phyloP scores from a whole-genome alignment of 495 filamentous ascomycete species.

The Neurospora hispaniola region DNA sequence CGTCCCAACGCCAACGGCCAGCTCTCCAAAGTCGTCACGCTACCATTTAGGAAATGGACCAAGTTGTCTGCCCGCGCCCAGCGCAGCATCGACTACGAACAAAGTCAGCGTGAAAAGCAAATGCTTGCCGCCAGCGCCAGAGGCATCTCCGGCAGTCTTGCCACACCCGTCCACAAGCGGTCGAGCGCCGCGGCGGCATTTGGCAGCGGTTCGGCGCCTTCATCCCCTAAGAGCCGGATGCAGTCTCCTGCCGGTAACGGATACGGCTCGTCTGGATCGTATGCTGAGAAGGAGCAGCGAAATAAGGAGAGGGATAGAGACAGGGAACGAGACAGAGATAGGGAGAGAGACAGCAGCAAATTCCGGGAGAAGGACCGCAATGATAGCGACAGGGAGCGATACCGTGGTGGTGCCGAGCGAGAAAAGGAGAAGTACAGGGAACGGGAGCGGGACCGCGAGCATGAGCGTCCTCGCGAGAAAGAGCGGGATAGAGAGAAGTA shows the following conservation, averaged over 20 bases:
- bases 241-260: background rate
- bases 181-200: background rate
- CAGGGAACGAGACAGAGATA: background rate
- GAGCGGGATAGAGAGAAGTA: background rate
- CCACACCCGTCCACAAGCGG: background rate
- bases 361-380: background rate
- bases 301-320: background rate
- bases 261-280: background rate
- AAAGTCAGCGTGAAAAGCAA: background rate
- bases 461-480: background rate
- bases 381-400: background rate
- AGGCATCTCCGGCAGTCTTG: background rate
- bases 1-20: slow-evolving; percentile 10
- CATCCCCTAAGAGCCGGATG: background rate
- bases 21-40: slow-evolving; percentile 14
- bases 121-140: background rate
- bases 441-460: background rate
- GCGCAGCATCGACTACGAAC: background rate
- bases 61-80: slow-evolving; percentile 6
- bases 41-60: slow-evolving; percentile 10
- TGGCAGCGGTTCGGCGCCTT: background rate
- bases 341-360: background rate
- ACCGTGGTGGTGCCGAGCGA: background rate
- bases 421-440: background rate
- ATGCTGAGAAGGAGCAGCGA: background rate